Base-by-base conservation (phyloP, 257 asterid genomes). In the Ballota nigra region DNA sequence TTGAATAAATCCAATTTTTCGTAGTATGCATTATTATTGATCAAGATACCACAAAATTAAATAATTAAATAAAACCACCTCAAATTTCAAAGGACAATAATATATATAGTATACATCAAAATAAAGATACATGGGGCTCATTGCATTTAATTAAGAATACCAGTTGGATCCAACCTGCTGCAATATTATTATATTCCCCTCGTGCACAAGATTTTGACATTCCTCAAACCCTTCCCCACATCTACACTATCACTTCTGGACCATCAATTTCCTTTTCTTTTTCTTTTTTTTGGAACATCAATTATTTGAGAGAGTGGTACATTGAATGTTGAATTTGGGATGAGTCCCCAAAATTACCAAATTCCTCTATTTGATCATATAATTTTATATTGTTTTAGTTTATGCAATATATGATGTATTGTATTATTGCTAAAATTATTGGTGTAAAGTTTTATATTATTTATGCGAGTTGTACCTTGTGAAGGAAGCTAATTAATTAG, bases 181-280 rank as follows among this genome's bases (percentile, higher is more conserved):
- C 9, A 22, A n/a, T 26, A 26, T 26, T 26, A 26, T 26, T 56
- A 38, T 34, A 70, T 55, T 63, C 78, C 76, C 70, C 79, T 75
- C 86, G 86, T 81, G 85, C 60, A 77, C 71, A 70, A 56, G 60
- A 67, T 74, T 66, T 56, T 34, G 79, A 74, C 82, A 81, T 77
- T 75, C 79, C 38, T 56, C 63, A 22, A 69, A 69, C 63, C 56
- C 56, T 52, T 49, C 66, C 79, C 66, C 71, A 75, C 73, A 33
- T 29, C 70, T 24, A 23, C 56, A 65, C 34, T 18, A 9, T 69
- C n/a, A 43, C 28, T 8, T n/a, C n/a, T n/a, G 66, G 34, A 45
- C 43, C 64, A 58, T 45, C 16, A 5, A n/a, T 15, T 3, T 9
- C 9, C 13, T 10, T 38, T 8, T 38, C 2, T 40, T 11, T 43